Base-by-base conservation (phyloP, 768 basidiomycete genomes). In the Cubamyces sp. region DNA sequence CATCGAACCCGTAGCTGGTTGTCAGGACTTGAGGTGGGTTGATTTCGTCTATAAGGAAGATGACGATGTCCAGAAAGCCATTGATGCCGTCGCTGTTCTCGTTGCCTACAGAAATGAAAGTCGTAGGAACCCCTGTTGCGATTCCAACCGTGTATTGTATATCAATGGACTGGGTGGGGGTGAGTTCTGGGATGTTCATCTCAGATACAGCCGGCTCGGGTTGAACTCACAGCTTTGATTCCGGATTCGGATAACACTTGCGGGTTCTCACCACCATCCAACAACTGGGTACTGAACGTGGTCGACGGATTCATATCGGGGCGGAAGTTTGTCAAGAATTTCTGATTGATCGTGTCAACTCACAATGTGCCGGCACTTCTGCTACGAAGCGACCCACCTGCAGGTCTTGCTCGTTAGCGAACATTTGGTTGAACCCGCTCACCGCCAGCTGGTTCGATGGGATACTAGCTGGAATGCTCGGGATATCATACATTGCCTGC, bases 321-420 rank as follows among this genome's bases (percentile, higher is more conserved):
- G 14, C 71, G 70, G n/a, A 69, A 55, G 0, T 23, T 23, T 11
- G 25, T 62, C 28, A 75, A 55, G 64, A 75, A 75, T 7, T 52
- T 58, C 73, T 73, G 49, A 30, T 23, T 15, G 68, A 73, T 83
- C 67, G 84, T 73, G 11, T 75, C 64, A 34, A 83, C 76, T 82
- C 85, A 53, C 34, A 4, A 4, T 14, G 4, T 4, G 41, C 3
- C 41, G 25, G 25, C 45, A 19, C 0, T 12, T n/a, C 14, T 23
- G 18, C 6, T 15, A 6, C 5, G 15, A 45, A 12, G 7, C 6
- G 15, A 54, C 64, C 25, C 41, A 73, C 72, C 54, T 58, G 46
- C 12, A 73, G 62, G 54, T 77, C 76, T 15, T 66, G 65, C 11
- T 66, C 37, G 54, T 75, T 72, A 9, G 74, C 72, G 42, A 65